Percentiles rank a stretch among this genome's conserved stretches.
Conservation (phyloP, 1,284 basidiomycete genomes). For the Gymnopus androsaceus region DNA sequence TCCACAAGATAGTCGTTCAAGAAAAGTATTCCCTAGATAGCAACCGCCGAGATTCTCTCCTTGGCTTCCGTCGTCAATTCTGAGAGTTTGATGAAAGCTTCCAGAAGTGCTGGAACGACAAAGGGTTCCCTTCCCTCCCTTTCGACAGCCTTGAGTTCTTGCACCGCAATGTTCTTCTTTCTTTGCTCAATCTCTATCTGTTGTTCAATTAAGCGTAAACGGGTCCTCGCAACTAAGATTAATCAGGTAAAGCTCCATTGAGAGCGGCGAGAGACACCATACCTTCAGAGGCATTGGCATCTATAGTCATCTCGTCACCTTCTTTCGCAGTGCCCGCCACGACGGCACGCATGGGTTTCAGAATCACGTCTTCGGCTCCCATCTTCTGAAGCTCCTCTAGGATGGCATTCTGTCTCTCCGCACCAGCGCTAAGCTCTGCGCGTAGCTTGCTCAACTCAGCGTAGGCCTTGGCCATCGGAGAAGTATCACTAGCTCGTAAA, state of each 20-base stretch:
- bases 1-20: no score
- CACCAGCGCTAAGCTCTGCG: conserved; percentile 33
- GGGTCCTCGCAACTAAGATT: conserved; percentile 8
- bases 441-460: conserved; percentile 37
- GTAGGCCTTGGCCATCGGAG: conserved; percentile 20
- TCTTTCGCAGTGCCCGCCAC: background rate
- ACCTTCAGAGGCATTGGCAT: background rate
- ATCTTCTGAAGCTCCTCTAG: conserved; percentile 30
- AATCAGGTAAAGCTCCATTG: background rate
- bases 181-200: conserved; percentile 35
- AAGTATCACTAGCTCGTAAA: no score
- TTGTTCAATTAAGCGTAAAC: conserved; percentile 21
- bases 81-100: conserved; percentile 39
- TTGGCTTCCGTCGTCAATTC: conserved; percentile 9
- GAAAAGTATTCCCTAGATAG: no score
- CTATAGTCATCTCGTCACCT: background rate
- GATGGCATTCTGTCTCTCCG: conserved; percentile 33
- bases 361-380: conserved; percentile 14
- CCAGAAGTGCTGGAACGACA: conserved; percentile 49
- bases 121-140: conserved; percentile 46
- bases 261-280: background rate
- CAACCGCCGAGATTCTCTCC: background rate
- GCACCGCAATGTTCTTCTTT: conserved; percentile 36
- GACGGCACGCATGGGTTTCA: background rate
- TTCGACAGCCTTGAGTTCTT: conserved; percentile 38